Conservation (phyloP, 2,329 filamentous ascomycete species). For the Aspergillus brasiliensis region DNA sequence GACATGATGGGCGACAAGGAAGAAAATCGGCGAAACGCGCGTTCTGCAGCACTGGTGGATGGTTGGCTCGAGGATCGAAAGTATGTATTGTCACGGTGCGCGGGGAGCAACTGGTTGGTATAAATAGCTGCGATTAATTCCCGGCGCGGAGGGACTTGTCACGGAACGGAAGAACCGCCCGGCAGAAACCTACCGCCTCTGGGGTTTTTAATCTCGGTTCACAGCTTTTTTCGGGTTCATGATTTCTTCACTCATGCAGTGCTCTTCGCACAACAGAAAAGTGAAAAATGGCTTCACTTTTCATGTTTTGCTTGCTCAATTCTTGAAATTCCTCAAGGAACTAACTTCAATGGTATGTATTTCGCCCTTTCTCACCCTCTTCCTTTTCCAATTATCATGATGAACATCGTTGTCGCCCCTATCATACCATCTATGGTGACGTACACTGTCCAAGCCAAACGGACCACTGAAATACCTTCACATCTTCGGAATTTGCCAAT, state of each 20-base stretch:
- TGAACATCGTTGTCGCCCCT: constrained; percentile 66
- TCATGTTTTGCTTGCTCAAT: not conserved
- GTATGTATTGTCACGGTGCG: constrained; percentile 9
- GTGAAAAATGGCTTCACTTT: constrained; percentile 14
- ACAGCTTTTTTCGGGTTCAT: constrained; percentile 26
- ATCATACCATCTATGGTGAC: constrained; percentile 63
- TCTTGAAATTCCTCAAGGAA: constrained; percentile 5
- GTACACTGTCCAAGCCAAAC: constrained; percentile 64
- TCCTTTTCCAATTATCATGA: constrained; percentile 45
- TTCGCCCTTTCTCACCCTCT: constrained; percentile 8
- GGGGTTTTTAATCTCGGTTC: constrained; percentile 23
- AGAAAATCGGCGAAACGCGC: not conserved
- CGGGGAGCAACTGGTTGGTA: constrained; percentile 13
- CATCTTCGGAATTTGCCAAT: constrained; percentile 13
- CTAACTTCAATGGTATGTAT: constrained; percentile 32
- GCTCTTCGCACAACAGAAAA: constrained; percentile 16
- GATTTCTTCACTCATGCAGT: constrained; percentile 16
- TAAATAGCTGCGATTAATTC: constrained; percentile 19
- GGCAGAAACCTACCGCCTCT: constrained; percentile 33
- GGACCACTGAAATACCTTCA: constrained; percentile 54
- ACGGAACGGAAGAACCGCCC: constrained; percentile 20
- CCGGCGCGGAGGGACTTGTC: constrained; percentile 17
- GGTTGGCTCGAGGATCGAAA: not conserved
- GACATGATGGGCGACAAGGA: constrained; percentile 47
- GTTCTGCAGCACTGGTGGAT: not conserved